Evolutionary conservation across 805 yeast species (phyloP).

Genomic region (Myxozyma udenii): DNA sequence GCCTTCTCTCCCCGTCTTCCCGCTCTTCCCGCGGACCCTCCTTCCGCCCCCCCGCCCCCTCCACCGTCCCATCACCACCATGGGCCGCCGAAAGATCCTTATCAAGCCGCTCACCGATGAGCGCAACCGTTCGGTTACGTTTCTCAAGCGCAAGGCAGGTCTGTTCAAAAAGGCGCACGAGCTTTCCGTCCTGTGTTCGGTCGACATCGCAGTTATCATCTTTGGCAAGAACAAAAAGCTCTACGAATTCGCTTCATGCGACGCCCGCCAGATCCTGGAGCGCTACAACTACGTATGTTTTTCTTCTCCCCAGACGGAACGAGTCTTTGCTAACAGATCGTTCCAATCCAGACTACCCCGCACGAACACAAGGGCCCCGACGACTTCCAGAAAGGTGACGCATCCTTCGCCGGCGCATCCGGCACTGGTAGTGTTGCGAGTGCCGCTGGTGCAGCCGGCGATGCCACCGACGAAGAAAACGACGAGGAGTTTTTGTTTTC

Average conservation of each 20-base stretch:
- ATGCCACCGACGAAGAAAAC: constrained; percentile 41
- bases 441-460: constrained; percentile 28
- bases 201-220: constrained; percentile 86
- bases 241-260: constrained; percentile 77
- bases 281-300: constrained; percentile 38
- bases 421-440: constrained; percentile 22
- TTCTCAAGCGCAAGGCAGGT: constrained; percentile 92
- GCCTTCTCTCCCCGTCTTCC: neutral
- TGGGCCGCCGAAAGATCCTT: constrained; percentile 97
- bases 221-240: constrained; percentile 73
- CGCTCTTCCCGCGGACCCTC: neutral
- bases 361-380: constrained; percentile 24
- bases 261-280: constrained; percentile 51
- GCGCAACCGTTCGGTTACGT: constrained; percentile 69
- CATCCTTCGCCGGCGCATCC: constrained; percentile 41
- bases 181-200: constrained; percentile 84
- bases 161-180: constrained; percentile 79
- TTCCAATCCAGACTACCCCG: constrained; percentile 10
- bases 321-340: neutral
- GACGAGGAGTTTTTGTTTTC: no score
- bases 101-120: constrained; percentile 89
- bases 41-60: neutral
- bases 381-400: constrained; percentile 35
- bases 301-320: neutral
- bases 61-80: constrained; percentile 34